Evolutionary conservation across 768 basidiomycete species (phyloP).

Genomic region (Naganishia randhawae): DNA sequence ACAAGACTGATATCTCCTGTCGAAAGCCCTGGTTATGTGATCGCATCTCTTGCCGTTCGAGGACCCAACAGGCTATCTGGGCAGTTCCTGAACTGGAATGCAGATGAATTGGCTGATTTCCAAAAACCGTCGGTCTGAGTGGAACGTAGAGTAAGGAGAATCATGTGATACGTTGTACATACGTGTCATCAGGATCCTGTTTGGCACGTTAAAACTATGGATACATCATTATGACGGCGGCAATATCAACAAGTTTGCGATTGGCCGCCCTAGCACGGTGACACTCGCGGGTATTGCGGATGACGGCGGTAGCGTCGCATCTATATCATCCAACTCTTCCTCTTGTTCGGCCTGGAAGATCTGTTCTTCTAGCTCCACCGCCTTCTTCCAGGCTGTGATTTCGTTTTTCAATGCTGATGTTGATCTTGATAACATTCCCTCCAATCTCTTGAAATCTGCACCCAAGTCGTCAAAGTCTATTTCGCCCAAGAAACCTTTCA

Average conservation of each 20-base stretch:
- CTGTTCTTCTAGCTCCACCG: neutral
- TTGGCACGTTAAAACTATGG: neutral
- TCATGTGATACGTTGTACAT: neutral
- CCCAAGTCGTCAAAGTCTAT: neutral
- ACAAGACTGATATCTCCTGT: neutral
- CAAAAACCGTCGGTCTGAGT: constrained; percentile 26
- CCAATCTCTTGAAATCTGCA: neutral
- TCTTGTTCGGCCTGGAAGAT: neutral
- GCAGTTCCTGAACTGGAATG: constrained; percentile 33
- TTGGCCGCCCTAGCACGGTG: neutral
- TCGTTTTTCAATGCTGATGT: neutral
- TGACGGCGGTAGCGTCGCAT: neutral
- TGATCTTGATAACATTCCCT: constrained; percentile 4
- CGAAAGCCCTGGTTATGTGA: constrained; percentile 32
- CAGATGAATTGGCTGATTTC: constrained; percentile 23
- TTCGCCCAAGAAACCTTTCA: constrained; percentile 12
- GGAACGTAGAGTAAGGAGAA: neutral
- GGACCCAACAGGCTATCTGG: constrained; percentile 24
- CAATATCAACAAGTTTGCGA: constrained; percentile 9
- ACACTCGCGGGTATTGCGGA: neutral
- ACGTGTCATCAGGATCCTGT: neutral
- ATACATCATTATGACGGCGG: constrained; percentile 1
- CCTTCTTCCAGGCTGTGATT: neutral
- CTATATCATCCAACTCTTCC: neutral
- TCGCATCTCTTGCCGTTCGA: constrained; percentile 30